Evolutionary conservation across 805 yeast species (phyloP).

Genomic region (Saccharomycopsis amapae): DNA sequence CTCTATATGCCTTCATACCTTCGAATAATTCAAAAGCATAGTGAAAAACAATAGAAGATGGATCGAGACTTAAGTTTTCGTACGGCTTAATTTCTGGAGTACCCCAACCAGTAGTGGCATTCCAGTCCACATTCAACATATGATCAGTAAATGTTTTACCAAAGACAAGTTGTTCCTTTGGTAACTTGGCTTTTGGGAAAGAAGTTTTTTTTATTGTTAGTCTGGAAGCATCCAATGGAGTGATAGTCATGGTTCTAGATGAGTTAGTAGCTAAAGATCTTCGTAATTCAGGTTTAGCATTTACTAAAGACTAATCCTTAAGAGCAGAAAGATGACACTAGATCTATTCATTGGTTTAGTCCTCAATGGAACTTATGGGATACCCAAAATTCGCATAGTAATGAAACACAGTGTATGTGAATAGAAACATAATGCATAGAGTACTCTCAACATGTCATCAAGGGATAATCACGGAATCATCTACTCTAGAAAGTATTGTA

Average conservation of each 20-base stretch:
- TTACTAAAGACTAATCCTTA: too few species aligned
- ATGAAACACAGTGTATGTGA: too few species aligned
- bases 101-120: conserved; percentile 70
- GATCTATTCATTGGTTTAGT: too few species aligned
- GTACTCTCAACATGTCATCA: too few species aligned
- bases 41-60: conserved; percentile 86
- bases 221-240: conserved; percentile 49
- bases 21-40: conserved; percentile 93
- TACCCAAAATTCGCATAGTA: too few species aligned
- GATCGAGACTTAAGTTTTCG: conserved; percentile 69
- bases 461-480: too few species aligned
- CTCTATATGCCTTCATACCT: conserved; percentile 88
- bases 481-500: too few species aligned
- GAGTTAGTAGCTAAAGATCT: too few species aligned
- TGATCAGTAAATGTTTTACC: conserved; percentile 80
- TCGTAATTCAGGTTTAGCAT: too few species aligned
- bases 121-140: conserved; percentile 86
- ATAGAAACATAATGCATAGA: too few species aligned
- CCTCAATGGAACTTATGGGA: too few species aligned
- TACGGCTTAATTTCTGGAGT: conserved; percentile 86
- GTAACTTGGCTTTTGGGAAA: conserved; percentile 46
- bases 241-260: conserved; percentile 24
- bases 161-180: conserved; percentile 59
- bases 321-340: too few species aligned
- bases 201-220: conserved; percentile 41